A percentile compares a stretch with the other conserved stretches of the same genome.
These are phyloP conservation scores for Fusarium pseudograminearum DNA, from an alignment of 2,329 filamentous ascomycete species.

Conservation along the genomic window DNA sequence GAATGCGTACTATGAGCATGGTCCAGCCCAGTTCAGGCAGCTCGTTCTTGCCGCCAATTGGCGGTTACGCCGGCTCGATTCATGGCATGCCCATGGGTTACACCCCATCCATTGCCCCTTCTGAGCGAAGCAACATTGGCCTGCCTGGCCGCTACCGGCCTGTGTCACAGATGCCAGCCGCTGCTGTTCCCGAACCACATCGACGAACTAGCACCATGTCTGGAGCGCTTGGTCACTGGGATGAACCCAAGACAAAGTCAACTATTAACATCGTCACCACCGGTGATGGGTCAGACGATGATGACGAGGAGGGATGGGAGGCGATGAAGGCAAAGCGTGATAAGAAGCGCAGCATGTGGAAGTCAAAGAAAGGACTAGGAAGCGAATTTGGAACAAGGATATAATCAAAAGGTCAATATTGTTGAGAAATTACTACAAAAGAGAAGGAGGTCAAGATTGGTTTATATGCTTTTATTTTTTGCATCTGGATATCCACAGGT, in stretches of 20 bases:
- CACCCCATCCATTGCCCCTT: constrained; percentile 91
- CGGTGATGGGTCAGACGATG: constrained; percentile 62
- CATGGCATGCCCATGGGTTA: constrained; percentile 69
- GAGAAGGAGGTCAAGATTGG: constrained; percentile 46
- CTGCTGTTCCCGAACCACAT: constrained; percentile 48
- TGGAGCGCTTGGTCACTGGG: constrained; percentile 49
- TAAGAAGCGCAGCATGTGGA: constrained; percentile 75
- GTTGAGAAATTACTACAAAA: constrained; percentile 36
- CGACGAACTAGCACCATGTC: constrained; percentile 53
- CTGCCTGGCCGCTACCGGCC: constrained; percentile 91
- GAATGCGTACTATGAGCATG: constrained; percentile 84
- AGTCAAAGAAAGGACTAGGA: constrained; percentile 67
- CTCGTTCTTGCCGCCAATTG: constrained; percentile 66
- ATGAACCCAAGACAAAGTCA: constrained; percentile 51
- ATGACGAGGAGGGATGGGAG: constrained; percentile 77
- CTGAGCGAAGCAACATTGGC: constrained; percentile 93
- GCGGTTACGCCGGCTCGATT: constrained; percentile 49
- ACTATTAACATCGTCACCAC: constrained; percentile 56
- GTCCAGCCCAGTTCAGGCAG: constrained; percentile 73
- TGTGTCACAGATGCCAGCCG: constrained; percentile 73
- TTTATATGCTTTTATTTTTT: constrained; percentile 46
- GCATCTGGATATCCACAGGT: constrained; percentile 46
- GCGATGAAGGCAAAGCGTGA: constrained; percentile 77
- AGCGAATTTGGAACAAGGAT: constrained; percentile 64
- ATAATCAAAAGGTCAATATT: constrained; percentile 42